Evolutionary conservation across 495 filamentous ascomycete genomes (phyloP).

Genomic region (Xylaria grammica): DNA sequence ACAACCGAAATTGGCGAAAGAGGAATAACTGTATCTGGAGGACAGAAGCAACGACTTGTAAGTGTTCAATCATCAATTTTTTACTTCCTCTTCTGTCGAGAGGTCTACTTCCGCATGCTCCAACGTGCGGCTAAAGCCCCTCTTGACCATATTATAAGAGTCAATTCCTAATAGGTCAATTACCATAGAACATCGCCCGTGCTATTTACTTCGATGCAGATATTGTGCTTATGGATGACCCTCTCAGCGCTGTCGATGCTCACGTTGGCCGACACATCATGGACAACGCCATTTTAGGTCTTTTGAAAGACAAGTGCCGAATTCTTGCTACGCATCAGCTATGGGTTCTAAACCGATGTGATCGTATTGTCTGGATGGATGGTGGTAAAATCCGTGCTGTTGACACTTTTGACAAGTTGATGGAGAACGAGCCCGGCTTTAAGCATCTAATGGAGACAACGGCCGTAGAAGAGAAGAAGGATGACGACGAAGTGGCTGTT

Average conservation of each 20-base stretch:
- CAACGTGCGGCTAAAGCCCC: neutral
- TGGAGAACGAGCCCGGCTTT: constrained; percentile 75
- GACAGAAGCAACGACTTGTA: constrained; percentile 76
- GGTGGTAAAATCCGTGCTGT: constrained; percentile 80
- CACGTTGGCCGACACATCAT: constrained; percentile 94
- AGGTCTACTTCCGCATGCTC: neutral
- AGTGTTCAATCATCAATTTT: too few species aligned
- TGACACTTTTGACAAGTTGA: constrained; percentile 87
- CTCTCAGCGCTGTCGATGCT: constrained; percentile 81
- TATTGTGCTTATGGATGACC: constrained; percentile 84
- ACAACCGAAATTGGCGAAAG: constrained; percentile 78
- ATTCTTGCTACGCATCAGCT: constrained; percentile 95
- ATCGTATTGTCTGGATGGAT: constrained; percentile 91
- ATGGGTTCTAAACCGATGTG: constrained; percentile 87
- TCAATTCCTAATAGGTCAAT: neutral
- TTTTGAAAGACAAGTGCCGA: constrained; percentile 86
- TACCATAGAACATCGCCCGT: constrained; percentile 68
- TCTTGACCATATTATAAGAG: neutral
- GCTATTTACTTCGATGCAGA: constrained; percentile 86
- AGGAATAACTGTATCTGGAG: constrained; percentile 81
- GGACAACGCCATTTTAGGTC: constrained; percentile 89
- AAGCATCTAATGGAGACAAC: constrained; percentile 83
- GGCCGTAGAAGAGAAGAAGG: constrained; percentile 70
- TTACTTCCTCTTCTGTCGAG: neutral
- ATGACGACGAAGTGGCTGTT: constrained; percentile 43